A percentile compares a stretch with the other conserved stretches of the same genome.
Evolutionary conservation across 495 filamentous ascomycete genomes (phyloP).

Genomic region (Hypoxylon subgilvum): DNA sequence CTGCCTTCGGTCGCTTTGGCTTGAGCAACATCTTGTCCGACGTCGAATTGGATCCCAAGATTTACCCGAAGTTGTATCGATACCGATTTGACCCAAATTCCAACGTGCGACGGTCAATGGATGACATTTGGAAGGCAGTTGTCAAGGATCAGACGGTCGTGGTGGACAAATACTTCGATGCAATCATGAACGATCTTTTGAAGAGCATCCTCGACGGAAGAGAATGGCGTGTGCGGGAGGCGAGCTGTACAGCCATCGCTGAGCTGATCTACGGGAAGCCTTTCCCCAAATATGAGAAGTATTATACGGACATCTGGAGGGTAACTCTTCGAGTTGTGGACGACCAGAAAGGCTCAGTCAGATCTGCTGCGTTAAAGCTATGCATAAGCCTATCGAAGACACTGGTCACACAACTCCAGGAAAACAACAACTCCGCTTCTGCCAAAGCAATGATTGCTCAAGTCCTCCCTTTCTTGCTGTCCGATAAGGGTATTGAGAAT

Average conservation of each 20-base stretch:
- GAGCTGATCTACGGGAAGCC: slow-evolving; percentile 80
- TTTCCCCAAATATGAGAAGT: slow-evolving; percentile 78
- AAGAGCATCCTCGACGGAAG: slow-evolving; percentile 78
- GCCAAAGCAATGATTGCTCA: slow-evolving; percentile 79
- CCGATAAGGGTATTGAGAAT: slow-evolving; percentile 86
- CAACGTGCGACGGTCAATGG: slow-evolving; percentile 92
- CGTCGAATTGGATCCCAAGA: slow-evolving; percentile 85
- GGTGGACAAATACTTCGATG: slow-evolving; percentile 77
- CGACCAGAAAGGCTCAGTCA: slow-evolving; percentile 91
- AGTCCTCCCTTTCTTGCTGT: slow-evolving; percentile 87
- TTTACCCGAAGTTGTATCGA: slow-evolving; percentile 92
- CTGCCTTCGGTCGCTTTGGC: slow-evolving; percentile 92
- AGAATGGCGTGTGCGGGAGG: slow-evolving; percentile 92
- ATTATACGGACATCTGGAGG: slow-evolving; percentile 83
- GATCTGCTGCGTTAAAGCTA: slow-evolving; percentile 77
- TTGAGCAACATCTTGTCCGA: slow-evolving; percentile 89
- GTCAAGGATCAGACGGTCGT: slow-evolving; percentile 81
- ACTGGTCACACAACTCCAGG: slow-evolving; percentile 83
- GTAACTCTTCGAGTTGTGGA: slow-evolving; percentile 85
- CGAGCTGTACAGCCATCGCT: slow-evolving; percentile 86
- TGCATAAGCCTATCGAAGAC: slow-evolving; percentile 82
- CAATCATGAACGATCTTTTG: slow-evolving; percentile 84
- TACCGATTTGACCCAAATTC: slow-evolving; percentile 94
- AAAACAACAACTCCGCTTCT: slow-evolving; percentile 71
- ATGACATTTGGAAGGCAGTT: slow-evolving; percentile 92